Evolutionary conservation across 2,329 filamentous ascomycete genomes (phyloP), one percentile per base, ranked within the genome.

Genomic region (Ceratocystis smalleyi): DNA sequence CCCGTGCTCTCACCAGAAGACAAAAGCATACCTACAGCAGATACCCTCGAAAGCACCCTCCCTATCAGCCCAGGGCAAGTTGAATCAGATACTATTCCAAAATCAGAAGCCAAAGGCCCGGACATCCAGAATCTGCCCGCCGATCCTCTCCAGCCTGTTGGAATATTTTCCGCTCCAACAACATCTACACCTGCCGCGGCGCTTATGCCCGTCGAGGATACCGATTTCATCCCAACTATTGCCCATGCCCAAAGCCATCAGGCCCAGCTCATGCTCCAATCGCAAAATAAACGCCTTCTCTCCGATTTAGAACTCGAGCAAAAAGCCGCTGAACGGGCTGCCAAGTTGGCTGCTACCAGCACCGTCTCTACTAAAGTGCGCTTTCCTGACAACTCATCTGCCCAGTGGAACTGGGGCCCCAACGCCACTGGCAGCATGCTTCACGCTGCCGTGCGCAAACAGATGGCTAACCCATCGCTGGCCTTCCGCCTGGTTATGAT

Each of bases 321-420:
- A 27, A 83, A 85, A 68, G 85, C 84, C 43, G 78, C 82, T 4
- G 84, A 82, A 24, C 83, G 86, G 62, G 81, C 82, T 59, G 83
- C 85, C 35, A 85, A 79, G 68, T 76, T 91, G 1, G 81, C 85
- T 4, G 79, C 81, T 4, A 79, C 91, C 67, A 83, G 81, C 61
- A 82, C 83, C 40, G 82, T 95, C 40, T 80, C 83, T 32, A 79
- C 97, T 68, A 90, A 88, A 68, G 82, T 96, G 60, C 87, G 91
- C 30, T 91, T 96, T 69, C 92, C 92, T 0, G 91, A 97, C 72
- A 88, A 91, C 69, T 88, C 85, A 65, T 84, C 86, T 63, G 83
- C 91, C 40, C 83, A 90, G 62, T 86, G 86, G 75, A 81, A 79
- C n/a, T 84, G 95, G 68, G 80, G 79, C 1, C 83, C 83, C 22